A percentile compares a stretch with the other conserved stretches of the same genome.
Conservation (phyloP, 1,284 basidiomycete species). For the Boletus semigastroideus region DNA sequence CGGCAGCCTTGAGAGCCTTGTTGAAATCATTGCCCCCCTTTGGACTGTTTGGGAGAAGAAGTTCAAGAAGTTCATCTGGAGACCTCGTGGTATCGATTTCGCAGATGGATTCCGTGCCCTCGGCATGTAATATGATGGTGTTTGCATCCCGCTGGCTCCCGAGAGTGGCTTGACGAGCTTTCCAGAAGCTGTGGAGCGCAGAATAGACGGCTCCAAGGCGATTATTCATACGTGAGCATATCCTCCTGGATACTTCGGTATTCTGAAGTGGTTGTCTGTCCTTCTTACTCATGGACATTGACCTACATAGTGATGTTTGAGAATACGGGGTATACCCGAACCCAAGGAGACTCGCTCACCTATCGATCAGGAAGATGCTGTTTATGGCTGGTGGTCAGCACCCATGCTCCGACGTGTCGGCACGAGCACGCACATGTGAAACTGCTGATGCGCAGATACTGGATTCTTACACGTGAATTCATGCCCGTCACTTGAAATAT, state of each 20-base stretch:
- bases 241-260: slow-evolving; percentile 38
- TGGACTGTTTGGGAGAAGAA: slow-evolving; percentile 36
- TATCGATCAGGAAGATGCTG: no score
- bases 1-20: slow-evolving; percentile 40
- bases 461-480: slow-evolving; percentile 56
- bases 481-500: slow-evolving; percentile 51
- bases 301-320: no score
- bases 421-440: slow-evolving; percentile 51
- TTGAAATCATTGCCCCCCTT: slow-evolving; percentile 49
- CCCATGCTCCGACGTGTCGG: background rate
- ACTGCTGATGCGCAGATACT: slow-evolving; percentile 46
- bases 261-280: slow-evolving; percentile 44
- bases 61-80: slow-evolving; percentile 45
- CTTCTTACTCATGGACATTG: no score
- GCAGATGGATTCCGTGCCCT: slow-evolving; percentile 30
- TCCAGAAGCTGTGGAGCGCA: slow-evolving; percentile 22
- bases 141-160: slow-evolving; percentile 50
- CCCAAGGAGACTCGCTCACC: no score
- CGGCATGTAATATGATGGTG: slow-evolving; percentile 51
- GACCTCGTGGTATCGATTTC: slow-evolving; percentile 46
- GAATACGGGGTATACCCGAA: no score
- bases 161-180: slow-evolving; percentile 28
- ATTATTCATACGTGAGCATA: slow-evolving; percentile 41
- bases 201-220: slow-evolving; percentile 58
- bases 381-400: background rate